phyloP scores from a whole-genome alignment of 768 basidiomycete species.

The Tricholoma sp. region DNA sequence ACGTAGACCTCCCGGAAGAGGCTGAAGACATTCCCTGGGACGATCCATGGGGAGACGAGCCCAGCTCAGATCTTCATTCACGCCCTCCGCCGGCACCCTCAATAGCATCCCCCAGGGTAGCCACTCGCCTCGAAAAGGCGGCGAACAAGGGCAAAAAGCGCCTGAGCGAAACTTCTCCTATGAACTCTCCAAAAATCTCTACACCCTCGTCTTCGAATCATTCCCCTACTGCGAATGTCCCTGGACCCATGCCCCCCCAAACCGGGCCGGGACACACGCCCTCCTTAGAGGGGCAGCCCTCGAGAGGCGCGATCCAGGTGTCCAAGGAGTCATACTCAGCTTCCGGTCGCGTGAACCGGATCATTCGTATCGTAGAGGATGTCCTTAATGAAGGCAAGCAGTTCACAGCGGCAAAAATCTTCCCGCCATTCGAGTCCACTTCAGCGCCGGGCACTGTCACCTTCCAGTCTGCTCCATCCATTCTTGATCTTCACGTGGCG shows the following conservation, averaged over 20 bases:
- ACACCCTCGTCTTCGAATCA: slow-evolving; percentile 16
- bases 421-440: slow-evolving; percentile 30
- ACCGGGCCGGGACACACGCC: slow-evolving; percentile 5
- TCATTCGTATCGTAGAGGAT: slow-evolving; percentile 54
- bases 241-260: not conserved
- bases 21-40: slow-evolving; percentile 53
- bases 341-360: slow-evolving; percentile 48
- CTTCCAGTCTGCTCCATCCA: slow-evolving; percentile 53
- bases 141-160: slow-evolving; percentile 50
- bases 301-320: slow-evolving; percentile 14
- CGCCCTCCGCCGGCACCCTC: slow-evolving; percentile 27
- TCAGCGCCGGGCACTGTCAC: slow-evolving; percentile 49
- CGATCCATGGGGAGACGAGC: slow-evolving; percentile 61
- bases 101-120: slow-evolving; percentile 41
- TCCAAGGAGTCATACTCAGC: slow-evolving; percentile 58
- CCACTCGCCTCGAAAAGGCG: slow-evolving; percentile 54
- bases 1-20: slow-evolving; percentile 33
- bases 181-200: slow-evolving; percentile 15
- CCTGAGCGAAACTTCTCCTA: slow-evolving; percentile 25
- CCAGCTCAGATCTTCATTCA: slow-evolving; percentile 19
- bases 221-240: not conserved
- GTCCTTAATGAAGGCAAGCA: slow-evolving; percentile 64
- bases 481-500: slow-evolving; percentile 76
- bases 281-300: slow-evolving; percentile 23
- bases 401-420: slow-evolving; percentile 52